Percentiles rank a stretch among this genome's conserved stretches.
These are phyloP conservation scores for Sphagnum fallax DNA, from an alignment of 228 moss, liverwort and hornwort genomes.

Conservation along the genomic window DNA sequence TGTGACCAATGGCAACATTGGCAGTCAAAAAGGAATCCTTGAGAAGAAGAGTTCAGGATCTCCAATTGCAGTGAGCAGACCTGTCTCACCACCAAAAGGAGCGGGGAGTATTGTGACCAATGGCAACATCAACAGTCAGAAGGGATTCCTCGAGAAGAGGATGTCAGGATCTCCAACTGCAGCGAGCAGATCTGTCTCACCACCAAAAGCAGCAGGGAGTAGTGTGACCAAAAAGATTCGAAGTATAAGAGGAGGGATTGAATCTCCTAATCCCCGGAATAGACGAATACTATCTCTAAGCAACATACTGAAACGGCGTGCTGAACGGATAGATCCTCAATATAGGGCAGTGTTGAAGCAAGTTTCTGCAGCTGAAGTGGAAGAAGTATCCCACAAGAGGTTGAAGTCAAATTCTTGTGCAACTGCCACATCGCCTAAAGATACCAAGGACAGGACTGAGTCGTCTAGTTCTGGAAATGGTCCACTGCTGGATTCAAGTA, in stretches of 20 bases:
- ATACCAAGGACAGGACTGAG: slow-evolving; percentile 21
- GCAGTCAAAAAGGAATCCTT: too few species aligned
- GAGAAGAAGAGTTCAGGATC: too few species aligned
- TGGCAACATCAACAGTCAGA: slow-evolving; percentile 14
- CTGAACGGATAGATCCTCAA: slow-evolving; percentile 13
- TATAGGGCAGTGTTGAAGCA: slow-evolving; percentile 12
- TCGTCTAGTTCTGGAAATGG: slow-evolving; percentile 11
- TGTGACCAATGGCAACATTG: too few species aligned
- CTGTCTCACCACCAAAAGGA: too few species aligned
- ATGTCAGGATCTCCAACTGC: slow-evolving; percentile 11
- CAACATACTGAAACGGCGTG: slow-evolving; percentile 65
- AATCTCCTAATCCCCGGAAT: slow-evolving; percentile 63
- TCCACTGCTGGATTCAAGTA: slow-evolving; percentile 21
- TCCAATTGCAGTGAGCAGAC: too few species aligned
- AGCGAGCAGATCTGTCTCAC: slow-evolving; percentile 3
- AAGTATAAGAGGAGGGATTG: slow-evolving; percentile 51
- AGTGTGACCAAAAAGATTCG: slow-evolving; percentile 31
- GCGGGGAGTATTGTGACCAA: background rate
- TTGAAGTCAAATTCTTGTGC: slow-evolving; percentile 13
- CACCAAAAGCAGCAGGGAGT: slow-evolving; percentile 12
- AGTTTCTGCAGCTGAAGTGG: slow-evolving; percentile 14
- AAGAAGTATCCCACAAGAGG: slow-evolving; percentile 24
- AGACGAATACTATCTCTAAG: slow-evolving; percentile 79
- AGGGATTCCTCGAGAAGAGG: slow-evolving; percentile 6
- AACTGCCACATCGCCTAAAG: slow-evolving; percentile 17